A percentile compares a stretch with the other conserved stretches of the same genome.
These are phyloP conservation scores for Pelargonium australe DNA, from an alignment of 441 rosid species.

Conservation along the genomic window DNA sequence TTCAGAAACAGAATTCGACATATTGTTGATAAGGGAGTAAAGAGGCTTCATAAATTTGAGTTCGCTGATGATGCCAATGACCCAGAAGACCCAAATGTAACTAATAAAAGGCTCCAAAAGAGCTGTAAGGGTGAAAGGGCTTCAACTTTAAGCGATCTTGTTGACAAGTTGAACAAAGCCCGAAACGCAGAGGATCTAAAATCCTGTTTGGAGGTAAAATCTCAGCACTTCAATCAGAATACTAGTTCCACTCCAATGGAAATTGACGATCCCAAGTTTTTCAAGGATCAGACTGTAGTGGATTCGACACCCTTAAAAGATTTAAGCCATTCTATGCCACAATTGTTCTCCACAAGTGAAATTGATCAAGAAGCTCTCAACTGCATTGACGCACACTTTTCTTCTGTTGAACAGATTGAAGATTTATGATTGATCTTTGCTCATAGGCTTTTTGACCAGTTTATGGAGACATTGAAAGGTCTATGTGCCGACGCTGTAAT, in stretches of 20 bases:
- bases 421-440: constrained; percentile 29
- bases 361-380: constrained; percentile 50
- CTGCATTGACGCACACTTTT: constrained; percentile 39
- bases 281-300: constrained; percentile 24
- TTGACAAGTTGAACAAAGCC: constrained; percentile 9
- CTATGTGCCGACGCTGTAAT: neutral
- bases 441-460: constrained; percentile 13
- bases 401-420: constrained; percentile 45
- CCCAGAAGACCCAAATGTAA: constrained; percentile 25
- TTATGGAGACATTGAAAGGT: constrained; percentile 13
- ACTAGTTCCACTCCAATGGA: constrained; percentile 18
- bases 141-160: constrained; percentile 48
- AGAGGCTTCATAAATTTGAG: constrained; percentile 42
- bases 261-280: constrained; percentile 19
- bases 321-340: constrained; percentile 27
- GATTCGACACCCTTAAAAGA: constrained; percentile 22
- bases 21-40: constrained; percentile 53
- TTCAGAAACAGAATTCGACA: constrained; percentile 42
- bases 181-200: constrained; percentile 5
- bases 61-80: constrained; percentile 18
- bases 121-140: constrained; percentile 40
- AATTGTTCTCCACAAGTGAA: constrained; percentile 35
- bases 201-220: constrained; percentile 50
- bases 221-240: constrained; percentile 33
- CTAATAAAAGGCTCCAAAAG: constrained; percentile 29